These are phyloP conservation scores for Rhizophora mangle DNA, from an alignment of 345 rosid genomes.

Conservation along the genomic window DNA sequence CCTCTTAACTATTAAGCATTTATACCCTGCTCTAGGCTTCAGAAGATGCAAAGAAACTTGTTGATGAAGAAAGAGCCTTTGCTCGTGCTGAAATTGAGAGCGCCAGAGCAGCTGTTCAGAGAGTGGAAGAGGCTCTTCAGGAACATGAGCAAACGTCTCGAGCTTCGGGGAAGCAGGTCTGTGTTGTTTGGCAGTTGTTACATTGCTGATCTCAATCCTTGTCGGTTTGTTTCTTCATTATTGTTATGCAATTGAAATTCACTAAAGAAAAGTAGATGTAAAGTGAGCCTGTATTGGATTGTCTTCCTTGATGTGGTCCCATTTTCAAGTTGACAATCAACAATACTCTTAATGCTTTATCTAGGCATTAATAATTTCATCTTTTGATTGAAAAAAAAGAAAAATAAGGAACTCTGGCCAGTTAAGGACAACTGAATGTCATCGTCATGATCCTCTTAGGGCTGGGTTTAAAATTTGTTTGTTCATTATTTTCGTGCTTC, in stretches of 20 bases:
- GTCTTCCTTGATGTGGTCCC: not conserved
- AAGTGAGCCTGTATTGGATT: not conserved
- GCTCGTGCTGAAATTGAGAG: conserved; percentile 94
- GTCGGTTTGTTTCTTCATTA: not conserved
- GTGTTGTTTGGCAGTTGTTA: not conserved
- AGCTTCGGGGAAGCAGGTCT: conserved; percentile 72
- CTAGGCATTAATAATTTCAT: not conserved
- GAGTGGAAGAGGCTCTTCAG: conserved; percentile 92
- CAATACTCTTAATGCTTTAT: not conserved
- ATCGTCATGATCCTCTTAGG: not conserved
- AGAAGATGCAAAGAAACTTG: conserved; percentile 93
- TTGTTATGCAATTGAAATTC: not conserved
- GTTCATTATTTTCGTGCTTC: conserved; percentile 12
- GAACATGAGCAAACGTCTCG: conserved; percentile 76
- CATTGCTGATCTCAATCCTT: not conserved
- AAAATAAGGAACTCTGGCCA: not conserved
- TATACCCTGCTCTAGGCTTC: conserved; percentile 60
- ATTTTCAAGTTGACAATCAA: not conserved
- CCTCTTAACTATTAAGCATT: conserved; percentile 19
- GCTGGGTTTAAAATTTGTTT: conserved; percentile 4
- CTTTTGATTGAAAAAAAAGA: not conserved
- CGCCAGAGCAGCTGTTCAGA: conserved; percentile 97
- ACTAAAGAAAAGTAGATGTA: not conserved
- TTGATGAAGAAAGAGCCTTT: conserved; percentile 90
- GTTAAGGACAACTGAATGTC: not conserved